phyloP scores from a whole-genome alignment of 495 filamentous ascomycete genomes.

The Trichocladium uniseriatum region DNA sequence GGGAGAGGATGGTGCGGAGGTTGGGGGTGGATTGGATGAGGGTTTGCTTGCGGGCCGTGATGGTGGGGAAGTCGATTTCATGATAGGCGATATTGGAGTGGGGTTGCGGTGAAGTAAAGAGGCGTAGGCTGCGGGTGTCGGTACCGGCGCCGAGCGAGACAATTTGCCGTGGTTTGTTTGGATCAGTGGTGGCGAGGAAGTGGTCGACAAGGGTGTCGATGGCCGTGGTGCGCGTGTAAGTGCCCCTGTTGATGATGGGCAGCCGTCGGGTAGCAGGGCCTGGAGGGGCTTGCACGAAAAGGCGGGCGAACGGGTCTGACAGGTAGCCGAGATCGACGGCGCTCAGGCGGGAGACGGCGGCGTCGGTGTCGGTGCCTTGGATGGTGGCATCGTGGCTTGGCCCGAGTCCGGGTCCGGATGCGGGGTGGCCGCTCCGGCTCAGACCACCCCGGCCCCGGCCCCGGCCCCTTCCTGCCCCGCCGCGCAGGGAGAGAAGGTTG shows the following conservation, averaged over 20 bases:
- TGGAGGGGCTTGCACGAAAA: constrained; percentile 43
- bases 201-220: constrained; percentile 68
- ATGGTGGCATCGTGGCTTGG: constrained; percentile 45
- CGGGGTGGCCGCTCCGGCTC: constrained; percentile 14
- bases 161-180: constrained; percentile 50
- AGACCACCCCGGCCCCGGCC: constrained; percentile 35
- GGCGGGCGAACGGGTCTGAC: constrained; percentile 63
- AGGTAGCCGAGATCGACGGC: constrained; percentile 85
- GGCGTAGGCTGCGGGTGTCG: constrained; percentile 77
- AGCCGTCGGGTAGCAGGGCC: constrained; percentile 46
- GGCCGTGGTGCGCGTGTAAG: constrained; percentile 84
- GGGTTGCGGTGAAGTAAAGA: constrained; percentile 35
- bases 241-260: constrained; percentile 92
- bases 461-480: constrained; percentile 29
- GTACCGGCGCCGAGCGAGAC: constrained; percentile 90
- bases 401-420: constrained; percentile 11
- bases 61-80: constrained; percentile 81
- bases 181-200: constrained; percentile 48
- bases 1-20: constrained; percentile 24
- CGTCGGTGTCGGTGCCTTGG: constrained; percentile 87
- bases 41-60: constrained; percentile 52
- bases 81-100: constrained; percentile 59
- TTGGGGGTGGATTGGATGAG: constrained; percentile 23
- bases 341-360: constrained; percentile 76
- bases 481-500: constrained; percentile 61